Evolutionary conservation across 2,329 filamentous ascomycete genomes (phyloP), one percentile per base, ranked within the genome.

Genomic region (Aureobasidium lini): DNA sequence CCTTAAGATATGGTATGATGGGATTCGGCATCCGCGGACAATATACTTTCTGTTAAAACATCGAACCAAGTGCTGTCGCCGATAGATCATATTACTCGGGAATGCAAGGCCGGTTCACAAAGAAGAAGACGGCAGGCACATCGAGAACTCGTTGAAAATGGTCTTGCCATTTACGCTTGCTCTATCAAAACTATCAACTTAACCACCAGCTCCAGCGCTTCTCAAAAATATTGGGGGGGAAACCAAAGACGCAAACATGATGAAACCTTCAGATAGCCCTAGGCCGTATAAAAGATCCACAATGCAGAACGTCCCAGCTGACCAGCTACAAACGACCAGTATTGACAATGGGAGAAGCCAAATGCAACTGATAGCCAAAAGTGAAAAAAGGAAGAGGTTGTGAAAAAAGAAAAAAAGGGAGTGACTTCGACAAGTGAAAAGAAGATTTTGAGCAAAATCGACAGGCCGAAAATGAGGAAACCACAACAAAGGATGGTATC

Each of bases 201-300:
- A 29, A 37, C 40, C 52, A 44, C 52, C 52, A 56, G 52, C 52
- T 56, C 52, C 52, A 46, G 46, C 52, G 52, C 52, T 56, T 54
- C 37, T 29, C 50, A 54, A 54, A 53, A 43, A 44, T 3, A 36
- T 18, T 16, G 23, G 28, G 32, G 37, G 16, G 28, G 15, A 44
- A 36, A 54, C 50, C 48, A 52, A 16, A 31, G 49, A 52, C 28
- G 49, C 49, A 42, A 37, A 49, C 1, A 23, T 23, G 11, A 28
- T 11, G n/a, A 11, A 23, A 6, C 46, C 10, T n/a, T 36, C 46
- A 13, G 8, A 48, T 1, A 29, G 46, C 29, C 9, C 16, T 48
- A 31, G n/a, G 46, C 46, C 31, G 31, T 6, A 44, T 13, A n/a
- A 31, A 18, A 28, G 11, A 29, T 29, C 18, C 34, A 39, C 9